A percentile compares a stretch with the other conserved stretches of the same genome.
Evolutionary conservation across 169 alveolate species (phyloP).

Genomic region (Cryptosporidium muris): DNA sequence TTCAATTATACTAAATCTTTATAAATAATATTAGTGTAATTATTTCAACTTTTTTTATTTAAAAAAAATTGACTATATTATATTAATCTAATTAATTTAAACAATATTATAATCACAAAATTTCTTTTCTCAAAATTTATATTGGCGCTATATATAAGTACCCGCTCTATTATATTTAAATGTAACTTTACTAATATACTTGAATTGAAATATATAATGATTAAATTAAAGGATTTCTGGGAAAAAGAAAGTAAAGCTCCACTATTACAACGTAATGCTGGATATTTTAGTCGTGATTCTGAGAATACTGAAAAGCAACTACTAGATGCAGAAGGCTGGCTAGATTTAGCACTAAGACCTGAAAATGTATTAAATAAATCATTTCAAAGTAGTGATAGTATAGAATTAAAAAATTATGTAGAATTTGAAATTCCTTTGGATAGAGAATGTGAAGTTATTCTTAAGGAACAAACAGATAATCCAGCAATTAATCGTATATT

Average conservation of each 20-base stretch:
- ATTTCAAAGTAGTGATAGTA: neutral
- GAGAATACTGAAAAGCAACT: conserved; percentile 51
- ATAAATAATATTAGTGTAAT: too few species aligned
- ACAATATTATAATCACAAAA: too few species aligned
- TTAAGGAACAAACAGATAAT: conserved; percentile 61
- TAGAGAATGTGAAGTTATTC: neutral
- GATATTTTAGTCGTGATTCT: conserved; percentile 43
- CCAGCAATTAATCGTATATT: conserved; percentile 73
- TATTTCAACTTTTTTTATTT: too few species aligned
- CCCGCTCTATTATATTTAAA: too few species aligned
- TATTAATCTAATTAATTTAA: too few species aligned
- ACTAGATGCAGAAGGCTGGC: conserved; percentile 67
- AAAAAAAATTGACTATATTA: too few species aligned
- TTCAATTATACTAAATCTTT: too few species aligned
- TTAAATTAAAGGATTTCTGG: conserved; percentile 73
- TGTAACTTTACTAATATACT: neutral
- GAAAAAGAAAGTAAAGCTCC: conserved; percentile 76
- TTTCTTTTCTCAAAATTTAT: too few species aligned
- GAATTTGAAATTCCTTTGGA: conserved; percentile 6
- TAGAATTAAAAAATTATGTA: neutral
- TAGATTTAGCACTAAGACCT: conserved; percentile 66
- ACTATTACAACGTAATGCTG: conserved; percentile 73
- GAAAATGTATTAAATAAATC: neutral
- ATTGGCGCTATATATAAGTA: too few species aligned
- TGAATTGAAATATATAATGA: conserved; percentile 41